Evolutionary conservation across 306 rosid species (phyloP), one percentile per base, ranked within the genome.

Genomic region (Crotalaria pallida): DNA sequence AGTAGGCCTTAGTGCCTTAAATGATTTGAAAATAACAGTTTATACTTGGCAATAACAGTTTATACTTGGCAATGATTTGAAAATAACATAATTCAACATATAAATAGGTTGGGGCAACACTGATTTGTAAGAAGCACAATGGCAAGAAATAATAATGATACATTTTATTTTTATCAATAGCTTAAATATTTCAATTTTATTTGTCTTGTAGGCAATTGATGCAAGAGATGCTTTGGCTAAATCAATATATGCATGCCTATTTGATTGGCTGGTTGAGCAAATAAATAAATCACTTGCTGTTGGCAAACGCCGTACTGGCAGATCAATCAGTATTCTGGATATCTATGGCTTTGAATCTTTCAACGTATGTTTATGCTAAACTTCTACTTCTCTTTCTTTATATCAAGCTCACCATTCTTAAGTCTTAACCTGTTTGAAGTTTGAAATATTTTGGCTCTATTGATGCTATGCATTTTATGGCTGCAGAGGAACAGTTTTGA

Each of bases 201-300:
- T 10, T 36, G 36, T 76, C 72, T 77, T 82, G 34, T 70, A 92
- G 98, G 98, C 96, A 27, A 71, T 80, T 56, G 98, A 89, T 70
- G 85, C 98, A 1, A 88, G 98, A 80, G 98, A 92, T 89, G 98
- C 98, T 82, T 87, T 92, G 89, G 96, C 98, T 49, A 92, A 92
- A 88, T 92, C 96, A 73, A 89, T 92, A 67, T 92, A 92, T 79
- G 85, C 98, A 40, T 83, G 91, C 82, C 81, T 92, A 58, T 92
- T 89, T 86, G 98, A 92, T 68, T 92, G 98, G 98, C 80, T 92
- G 84, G 96, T 92, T 57, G 96, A 89, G 71, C 98, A 92, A 80
- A 92, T 92, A 44, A 92, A 92, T 81, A 88, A 80, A 80, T 92
- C 98, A 65, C 98, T 92, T 75, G 93, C 90, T 40, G 96, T 89